Evolutionary conservation across 2,329 filamentous ascomycete species (phyloP), one percentile per base, ranked within the genome.

Genomic region (Drechslera avenae): DNA sequence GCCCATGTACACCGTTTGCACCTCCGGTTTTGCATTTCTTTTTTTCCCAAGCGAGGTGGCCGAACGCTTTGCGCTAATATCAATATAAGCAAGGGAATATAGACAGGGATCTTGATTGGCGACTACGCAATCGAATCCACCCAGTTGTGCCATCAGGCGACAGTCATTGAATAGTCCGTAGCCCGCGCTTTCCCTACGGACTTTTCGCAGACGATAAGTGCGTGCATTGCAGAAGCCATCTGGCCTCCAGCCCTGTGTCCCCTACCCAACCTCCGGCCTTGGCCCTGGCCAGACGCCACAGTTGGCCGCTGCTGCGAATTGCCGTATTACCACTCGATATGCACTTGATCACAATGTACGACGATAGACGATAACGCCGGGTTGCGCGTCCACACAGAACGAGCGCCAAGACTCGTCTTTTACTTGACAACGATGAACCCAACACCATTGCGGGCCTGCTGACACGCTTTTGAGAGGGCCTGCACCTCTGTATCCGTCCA

Each of bases 401-500:
- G 46, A 61, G 55, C 63, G 69, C 62, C 63, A 65, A 66, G 66
- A 63, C 26, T 54, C 46, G 31, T 47, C 40, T n/a, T 54, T 75
- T 68, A 86, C 71, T 83, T 86, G 18, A 86, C 78, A 58, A 76
- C 76, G 60, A 86, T 75, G 56, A 87, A 83, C 1, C 81, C 84
- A 51, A 84, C 75, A 0, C 85, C 84, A 45, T 79, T 76, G 46
- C 84, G 79, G 3, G 84, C 84, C 47, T 72, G 75, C 60, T 81
- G 77, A 61, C 80, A 83, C 1, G 84, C 84, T 50, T 68, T 73
- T 57, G 80, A 80, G 45, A 87, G 66, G 35, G 78, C 79, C 68
- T 86, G 83, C 57, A 85, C 81, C 64, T 87, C 85, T 2, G 74
- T 76, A 71, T 87, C 84, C 16, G 84, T 86, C 85, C 85, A 87